Evolutionary conservation across 768 basidiomycete species (phyloP), one percentile per base, ranked within the genome.

Genomic region (Hypsizygus marmoreus): DNA sequence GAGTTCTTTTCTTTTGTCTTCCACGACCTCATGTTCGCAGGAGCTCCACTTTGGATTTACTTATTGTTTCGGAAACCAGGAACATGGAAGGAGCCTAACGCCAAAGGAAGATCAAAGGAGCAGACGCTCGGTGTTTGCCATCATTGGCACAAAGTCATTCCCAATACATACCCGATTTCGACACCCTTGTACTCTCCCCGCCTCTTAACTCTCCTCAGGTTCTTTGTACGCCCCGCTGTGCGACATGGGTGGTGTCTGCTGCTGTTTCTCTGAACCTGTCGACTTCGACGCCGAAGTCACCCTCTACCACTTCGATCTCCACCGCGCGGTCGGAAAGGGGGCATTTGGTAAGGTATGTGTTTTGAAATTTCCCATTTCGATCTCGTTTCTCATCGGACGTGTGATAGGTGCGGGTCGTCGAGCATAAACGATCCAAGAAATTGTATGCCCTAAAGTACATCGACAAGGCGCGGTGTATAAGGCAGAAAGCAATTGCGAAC

Each of bases 401-500:
- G 24, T 41, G 41, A 39, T 58, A 95, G 93, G 95, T 98, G 64
- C 84, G 95, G 61, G 94, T 97, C 35, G 92, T 98, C 51, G 93
- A 97, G 66, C 94, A 97, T 73, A 97, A 95, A 65, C 84, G 86
- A 61, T 82, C 90, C 2, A 94, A 93, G 63, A 82, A 91, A 56
- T 77, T 97, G 1, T 97, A 91, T 62, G 95, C 95, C 16, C 83
- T 97, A 70, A 98, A 98, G 63, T 97, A 98, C 72, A 94, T 98
- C 72, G 95, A 98, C 69, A 98, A 98, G 69, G 78, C 90, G 35
- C 85, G 84, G 61, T 91, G 93, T 66, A 85, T 93, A 49, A 85
- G 85, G 62, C 91, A 93, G 72, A 91, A 88, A 66, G 91, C 94
- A 9, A 80, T 95, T 8, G 89, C 88, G 19, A 95, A 97, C 63